Evolutionary conservation across 1,284 basidiomycete species (phyloP).

Genomic region (Puccinia polysora): DNA sequence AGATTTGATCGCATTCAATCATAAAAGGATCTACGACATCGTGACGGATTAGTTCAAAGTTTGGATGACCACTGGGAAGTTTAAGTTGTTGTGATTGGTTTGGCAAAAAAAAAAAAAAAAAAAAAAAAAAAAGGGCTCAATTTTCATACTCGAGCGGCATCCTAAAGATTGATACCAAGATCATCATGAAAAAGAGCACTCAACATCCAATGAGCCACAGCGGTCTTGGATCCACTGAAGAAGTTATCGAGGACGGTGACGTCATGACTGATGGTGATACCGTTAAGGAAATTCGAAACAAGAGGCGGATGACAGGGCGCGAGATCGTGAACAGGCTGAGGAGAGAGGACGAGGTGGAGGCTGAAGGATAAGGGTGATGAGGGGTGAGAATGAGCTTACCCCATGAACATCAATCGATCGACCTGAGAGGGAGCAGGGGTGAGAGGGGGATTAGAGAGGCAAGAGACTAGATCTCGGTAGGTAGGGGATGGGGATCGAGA

Average conservation of each 20-base stretch:
- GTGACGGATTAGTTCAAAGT: slow-evolving; percentile 95
- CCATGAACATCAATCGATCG: slow-evolving; percentile 92
- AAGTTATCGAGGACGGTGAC: slow-evolving; percentile 85
- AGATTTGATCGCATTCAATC: slow-evolving; percentile 97
- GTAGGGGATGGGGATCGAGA: not conserved
- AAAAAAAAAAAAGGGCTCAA: no score
- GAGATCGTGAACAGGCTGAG: not conserved
- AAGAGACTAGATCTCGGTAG: not conserved
- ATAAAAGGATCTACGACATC: slow-evolving; percentile 94
- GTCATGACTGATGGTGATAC: no score
- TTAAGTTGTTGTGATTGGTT: no score
- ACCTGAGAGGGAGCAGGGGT: slow-evolving; percentile 51
- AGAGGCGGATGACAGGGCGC: no score
- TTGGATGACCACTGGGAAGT: slow-evolving; percentile 78
- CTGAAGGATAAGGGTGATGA: not conserved
- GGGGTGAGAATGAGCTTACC: slow-evolving; percentile 58
- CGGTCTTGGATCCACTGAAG: slow-evolving; percentile 93
- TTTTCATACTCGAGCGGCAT: no score
- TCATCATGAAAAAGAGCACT: slow-evolving; percentile 10
- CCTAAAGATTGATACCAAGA: no score
- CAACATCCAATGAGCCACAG: slow-evolving; percentile 59
- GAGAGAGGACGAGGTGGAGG: not conserved
- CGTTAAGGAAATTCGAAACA: no score
- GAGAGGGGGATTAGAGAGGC: not conserved
- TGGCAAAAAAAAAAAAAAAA: no score